These are phyloP conservation scores for Mycena albidolilacea DNA, from an alignment of 768 basidiomycete species.

Conservation along the genomic window DNA sequence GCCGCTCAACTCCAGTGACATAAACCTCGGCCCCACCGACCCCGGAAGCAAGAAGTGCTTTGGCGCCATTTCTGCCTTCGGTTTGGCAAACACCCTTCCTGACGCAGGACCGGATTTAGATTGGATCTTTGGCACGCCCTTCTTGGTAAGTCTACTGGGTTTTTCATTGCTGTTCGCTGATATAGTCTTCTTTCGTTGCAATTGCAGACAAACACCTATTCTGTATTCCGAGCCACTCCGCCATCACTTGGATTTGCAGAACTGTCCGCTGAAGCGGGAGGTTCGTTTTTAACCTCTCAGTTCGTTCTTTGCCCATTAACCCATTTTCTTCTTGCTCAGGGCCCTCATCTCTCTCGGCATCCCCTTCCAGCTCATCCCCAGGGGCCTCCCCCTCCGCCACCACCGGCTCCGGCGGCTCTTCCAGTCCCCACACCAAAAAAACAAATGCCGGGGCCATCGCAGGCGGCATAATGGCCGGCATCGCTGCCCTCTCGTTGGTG, in stretches of 20 bases:
- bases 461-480: background rate
- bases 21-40: background rate
- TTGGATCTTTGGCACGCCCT: constrained; percentile 2
- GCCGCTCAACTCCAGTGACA: background rate
- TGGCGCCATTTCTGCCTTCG: background rate
- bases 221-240: constrained; percentile 10
- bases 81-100: background rate
- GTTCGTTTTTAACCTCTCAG: background rate
- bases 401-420: no score
- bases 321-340: background rate
- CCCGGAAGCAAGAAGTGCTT: background rate
- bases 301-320: background rate
- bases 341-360: background rate
- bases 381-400: background rate
- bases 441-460: background rate
- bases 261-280: background rate
- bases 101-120: background rate
- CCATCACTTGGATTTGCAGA: constrained; percentile 7
- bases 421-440: no score
- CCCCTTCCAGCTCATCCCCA: background rate
- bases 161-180: background rate
- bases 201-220: constrained; percentile 8
- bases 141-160: background rate
- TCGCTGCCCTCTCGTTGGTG: background rate
- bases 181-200: background rate